phyloP scores from a whole-genome alignment of 768 basidiomycete species.

The Pleurotus ostreatus region DNA sequence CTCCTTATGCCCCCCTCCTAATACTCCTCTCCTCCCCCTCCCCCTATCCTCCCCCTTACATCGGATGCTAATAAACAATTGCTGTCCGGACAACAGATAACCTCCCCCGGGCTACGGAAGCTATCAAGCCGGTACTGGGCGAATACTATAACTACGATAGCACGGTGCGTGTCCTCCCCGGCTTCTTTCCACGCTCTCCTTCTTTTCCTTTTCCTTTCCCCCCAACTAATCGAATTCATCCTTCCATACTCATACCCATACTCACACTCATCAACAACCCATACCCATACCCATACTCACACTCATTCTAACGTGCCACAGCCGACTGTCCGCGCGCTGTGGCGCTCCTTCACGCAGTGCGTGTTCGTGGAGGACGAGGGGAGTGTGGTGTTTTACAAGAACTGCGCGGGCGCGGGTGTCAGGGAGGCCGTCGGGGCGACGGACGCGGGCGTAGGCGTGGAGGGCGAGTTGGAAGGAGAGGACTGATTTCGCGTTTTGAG shows the following conservation, averaged over 20 bases:
- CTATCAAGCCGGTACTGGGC: constrained; percentile 43
- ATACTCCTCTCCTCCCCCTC: neutral
- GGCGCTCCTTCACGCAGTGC: constrained; percentile 58
- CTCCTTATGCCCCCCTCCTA: too few relatives aligned
- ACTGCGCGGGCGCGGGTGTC: constrained; percentile 38
- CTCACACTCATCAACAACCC: too few relatives aligned
- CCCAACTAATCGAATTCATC: too few relatives aligned
- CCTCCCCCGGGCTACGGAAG: constrained; percentile 40
- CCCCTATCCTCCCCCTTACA: too few relatives aligned
- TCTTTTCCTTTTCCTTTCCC: too few relatives aligned
- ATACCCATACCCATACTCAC: too few relatives aligned
- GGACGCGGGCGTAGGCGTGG: too few relatives aligned
- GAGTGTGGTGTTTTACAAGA: constrained; percentile 51
- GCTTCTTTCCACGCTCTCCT: too few relatives aligned
- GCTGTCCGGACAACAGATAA: constrained; percentile 33
- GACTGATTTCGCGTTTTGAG: too few relatives aligned
- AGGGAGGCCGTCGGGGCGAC: constrained; percentile 14
- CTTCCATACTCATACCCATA: too few relatives aligned
- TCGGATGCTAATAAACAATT: neutral
- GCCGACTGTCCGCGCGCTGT: constrained; percentile 43
- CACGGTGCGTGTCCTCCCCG: constrained; percentile 45
- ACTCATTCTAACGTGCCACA: constrained; percentile 8
- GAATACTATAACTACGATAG: constrained; percentile 58
- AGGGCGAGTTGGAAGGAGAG: too few relatives aligned
- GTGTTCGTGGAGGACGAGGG: constrained; percentile 55